Conservation (phyloP, 768 basidiomycete genomes). For the Saitozyma sp. region DNA sequence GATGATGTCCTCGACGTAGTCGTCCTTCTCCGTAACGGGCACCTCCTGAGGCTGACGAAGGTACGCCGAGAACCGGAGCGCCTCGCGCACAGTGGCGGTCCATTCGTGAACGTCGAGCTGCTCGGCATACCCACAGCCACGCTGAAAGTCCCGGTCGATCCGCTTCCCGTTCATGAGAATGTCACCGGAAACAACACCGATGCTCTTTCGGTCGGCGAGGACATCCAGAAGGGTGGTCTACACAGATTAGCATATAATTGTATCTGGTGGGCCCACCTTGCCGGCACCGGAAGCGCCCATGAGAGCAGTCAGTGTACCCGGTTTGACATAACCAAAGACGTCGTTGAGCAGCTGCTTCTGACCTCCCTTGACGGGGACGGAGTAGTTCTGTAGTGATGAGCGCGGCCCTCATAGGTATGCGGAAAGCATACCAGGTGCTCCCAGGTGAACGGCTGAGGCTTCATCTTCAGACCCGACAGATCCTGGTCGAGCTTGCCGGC, state of each 20-base stretch:
- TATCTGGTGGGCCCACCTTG: constrained; percentile 23
- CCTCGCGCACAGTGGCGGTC: constrained; percentile 75
- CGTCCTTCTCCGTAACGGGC: constrained; percentile 70
- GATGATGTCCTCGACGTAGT: constrained; percentile 69
- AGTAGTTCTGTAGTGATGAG: constrained; percentile 57
- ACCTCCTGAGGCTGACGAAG: constrained; percentile 72
- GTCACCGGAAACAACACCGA: constrained; percentile 75
- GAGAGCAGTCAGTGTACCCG: constrained; percentile 55
- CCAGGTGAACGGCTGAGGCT: constrained; percentile 72
- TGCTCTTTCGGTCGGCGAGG: constrained; percentile 60
- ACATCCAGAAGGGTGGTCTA: constrained; percentile 62
- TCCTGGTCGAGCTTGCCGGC: constrained; percentile 56
- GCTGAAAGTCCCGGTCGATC: constrained; percentile 61
- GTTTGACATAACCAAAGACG: constrained; percentile 55
- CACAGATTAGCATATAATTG: too few relatives aligned
- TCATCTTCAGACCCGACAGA: constrained; percentile 51
- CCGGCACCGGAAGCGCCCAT: constrained; percentile 58
- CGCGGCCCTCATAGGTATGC: not conserved
- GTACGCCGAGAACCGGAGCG: constrained; percentile 74
- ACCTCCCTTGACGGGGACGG: constrained; percentile 53
- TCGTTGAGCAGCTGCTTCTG: constrained; percentile 48
- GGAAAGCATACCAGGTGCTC: constrained; percentile 46
- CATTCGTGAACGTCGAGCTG: constrained; percentile 71
- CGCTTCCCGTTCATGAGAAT: constrained; percentile 66
- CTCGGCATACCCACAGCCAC: constrained; percentile 75